Conservation (phyloP, 1,284 basidiomycete genomes). For the Neotropicomus parvogracilis region DNA sequence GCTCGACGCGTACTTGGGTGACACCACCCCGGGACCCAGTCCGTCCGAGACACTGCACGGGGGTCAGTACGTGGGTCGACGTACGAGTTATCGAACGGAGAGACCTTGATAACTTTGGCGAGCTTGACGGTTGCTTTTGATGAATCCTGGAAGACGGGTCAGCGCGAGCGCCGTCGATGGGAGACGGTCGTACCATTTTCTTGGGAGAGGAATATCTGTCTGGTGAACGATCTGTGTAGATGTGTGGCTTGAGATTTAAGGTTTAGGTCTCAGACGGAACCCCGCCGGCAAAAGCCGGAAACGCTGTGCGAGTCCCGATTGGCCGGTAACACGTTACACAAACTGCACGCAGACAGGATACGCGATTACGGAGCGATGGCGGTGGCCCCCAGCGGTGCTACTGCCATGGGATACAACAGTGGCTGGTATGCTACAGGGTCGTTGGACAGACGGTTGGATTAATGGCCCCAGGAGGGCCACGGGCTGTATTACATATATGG, state of each 20-base stretch:
- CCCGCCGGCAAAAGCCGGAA: slow-evolving; percentile 27
- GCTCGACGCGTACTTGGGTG: slow-evolving; percentile 99
- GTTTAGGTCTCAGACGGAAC: slow-evolving; percentile 18
- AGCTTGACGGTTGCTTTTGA: slow-evolving; percentile 92
- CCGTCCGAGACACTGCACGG: slow-evolving; percentile 85
- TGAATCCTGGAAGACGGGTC: slow-evolving; percentile 51
- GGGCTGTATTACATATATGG: no score
- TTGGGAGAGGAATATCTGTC: slow-evolving; percentile 6
- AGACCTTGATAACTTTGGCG: slow-evolving; percentile 92
- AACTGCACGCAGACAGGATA: no score
- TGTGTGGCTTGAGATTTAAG: slow-evolving; percentile 26
- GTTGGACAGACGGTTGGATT: no score
- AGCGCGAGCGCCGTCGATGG: not conserved
- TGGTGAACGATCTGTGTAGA: slow-evolving; percentile 14
- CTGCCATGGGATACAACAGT: no score
- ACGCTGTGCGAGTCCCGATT: no score
- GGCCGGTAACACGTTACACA: no score
- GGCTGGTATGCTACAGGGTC: no score
- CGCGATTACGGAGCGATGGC: no score
- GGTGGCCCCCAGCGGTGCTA: no score
- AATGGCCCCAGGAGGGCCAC: no score
- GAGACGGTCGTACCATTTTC: slow-evolving; percentile 26
- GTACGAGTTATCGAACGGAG: not conserved
- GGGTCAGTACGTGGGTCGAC: slow-evolving; percentile 3
- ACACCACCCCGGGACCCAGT: slow-evolving; percentile 99